Evolutionary conservation across 441 rosid genomes (phyloP), one percentile per base, ranked within the genome.

Genomic region (Brassica hybrid): DNA sequence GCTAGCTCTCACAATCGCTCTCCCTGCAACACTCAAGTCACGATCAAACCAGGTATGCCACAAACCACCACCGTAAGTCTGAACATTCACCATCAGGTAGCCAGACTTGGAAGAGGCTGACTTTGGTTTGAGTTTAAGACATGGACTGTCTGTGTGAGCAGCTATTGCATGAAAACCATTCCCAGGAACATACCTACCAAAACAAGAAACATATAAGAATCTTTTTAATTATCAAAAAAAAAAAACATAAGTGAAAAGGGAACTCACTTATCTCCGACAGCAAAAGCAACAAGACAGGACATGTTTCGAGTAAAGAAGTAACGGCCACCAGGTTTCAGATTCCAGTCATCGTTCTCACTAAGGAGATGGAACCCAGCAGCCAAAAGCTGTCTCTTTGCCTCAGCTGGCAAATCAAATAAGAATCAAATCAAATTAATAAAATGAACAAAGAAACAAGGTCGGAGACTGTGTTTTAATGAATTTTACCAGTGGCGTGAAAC

Each of bases 41-140:
- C 99, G 86, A 80, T 93, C 98, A 74, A 94, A 94, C 99, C 99
- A 94, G 12, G 99, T 94, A 61, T 94, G 96, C 99, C 99, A 94
- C 78, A 94, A 84, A 80, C 98, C 99, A 82, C 91, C 89, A 17
- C 99, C 99, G 76, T 94, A 94, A 23, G 97, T 93, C 83, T 94
- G 98, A 81, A 94, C 98, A 81, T 90, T 91, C 60, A 93, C 96
- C 96, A 93, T 93, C 64, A 93, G 84, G 78, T 87, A 93, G 62
- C 90, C 87, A 67, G 98, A 90, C 72, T 91, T 92, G 17, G 92
- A 84, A 27, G 97, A 93, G 8, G 97, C 96, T 11, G 97, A 94
- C 72, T 89, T 91, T 0, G 99, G 98, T 65, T 94, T 94, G 79
- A 94, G 84, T 83, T 94, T 93, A 72, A 94, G 89, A 85, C 99